Evolutionary conservation across 805 yeast genomes (phyloP).

Genomic region (Kuraishia ogatae): DNA sequence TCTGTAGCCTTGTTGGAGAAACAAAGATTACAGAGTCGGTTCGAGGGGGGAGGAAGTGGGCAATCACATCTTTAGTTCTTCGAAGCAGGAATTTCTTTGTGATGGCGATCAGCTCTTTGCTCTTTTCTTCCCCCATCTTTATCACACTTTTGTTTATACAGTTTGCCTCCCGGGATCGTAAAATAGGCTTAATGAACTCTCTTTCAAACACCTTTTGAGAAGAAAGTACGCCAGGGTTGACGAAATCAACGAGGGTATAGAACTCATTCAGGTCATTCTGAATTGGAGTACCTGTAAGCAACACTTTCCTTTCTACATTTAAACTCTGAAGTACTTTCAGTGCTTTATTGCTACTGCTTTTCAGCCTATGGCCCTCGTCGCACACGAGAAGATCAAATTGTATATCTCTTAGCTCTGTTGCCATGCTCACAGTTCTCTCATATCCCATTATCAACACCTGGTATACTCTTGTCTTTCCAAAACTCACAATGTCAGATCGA

Average conservation of each 20-base stretch:
- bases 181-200: slow-evolving; percentile 61
- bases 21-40: slow-evolving; percentile 73
- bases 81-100: slow-evolving; percentile 67
- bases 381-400: slow-evolving; percentile 68
- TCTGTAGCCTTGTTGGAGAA: slow-evolving; percentile 61
- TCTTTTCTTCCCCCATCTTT: slow-evolving; percentile 49
- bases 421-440: slow-evolving; percentile 59
- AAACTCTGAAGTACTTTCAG: slow-evolving; percentile 52
- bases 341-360: slow-evolving; percentile 64
- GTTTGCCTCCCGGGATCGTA: slow-evolving; percentile 57
- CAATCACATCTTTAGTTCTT: slow-evolving; percentile 45
- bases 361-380: slow-evolving; percentile 93
- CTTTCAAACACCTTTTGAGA: slow-evolving; percentile 47
- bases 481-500: slow-evolving; percentile 45
- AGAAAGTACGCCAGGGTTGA: slow-evolving; percentile 81
- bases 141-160: slow-evolving; percentile 41
- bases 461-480: slow-evolving; percentile 61
- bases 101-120: slow-evolving; percentile 52
- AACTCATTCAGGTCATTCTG: slow-evolving; percentile 88
- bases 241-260: slow-evolving; percentile 69
- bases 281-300: slow-evolving; percentile 86
- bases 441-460: slow-evolving; percentile 84
- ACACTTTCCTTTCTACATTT: slow-evolving; percentile 44
- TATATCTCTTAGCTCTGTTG: slow-evolving; percentile 34
- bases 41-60: slow-evolving; percentile 58